phyloP scores from a whole-genome alignment of 768 basidiomycete species.

The Gloeopeniophorella convolvens region DNA sequence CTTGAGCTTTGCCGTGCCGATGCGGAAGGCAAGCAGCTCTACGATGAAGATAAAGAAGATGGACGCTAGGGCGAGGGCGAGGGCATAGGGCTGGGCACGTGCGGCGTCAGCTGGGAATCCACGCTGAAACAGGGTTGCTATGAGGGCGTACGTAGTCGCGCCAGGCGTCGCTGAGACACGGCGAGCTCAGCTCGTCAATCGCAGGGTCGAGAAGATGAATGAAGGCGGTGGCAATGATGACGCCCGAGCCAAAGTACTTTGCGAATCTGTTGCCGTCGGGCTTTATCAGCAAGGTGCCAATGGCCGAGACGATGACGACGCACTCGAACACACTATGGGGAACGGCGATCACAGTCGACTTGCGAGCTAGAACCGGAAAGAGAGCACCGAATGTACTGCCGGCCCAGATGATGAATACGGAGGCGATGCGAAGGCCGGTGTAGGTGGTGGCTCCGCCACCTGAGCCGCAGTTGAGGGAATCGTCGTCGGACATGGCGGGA shows the following conservation, averaged over 20 bases:
- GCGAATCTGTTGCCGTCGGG: constrained; percentile 5
- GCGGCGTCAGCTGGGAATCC: not conserved
- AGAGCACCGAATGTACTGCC: constrained; percentile 55
- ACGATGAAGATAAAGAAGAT: constrained; percentile 81
- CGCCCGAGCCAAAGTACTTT: constrained; percentile 18
- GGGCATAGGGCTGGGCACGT: constrained; percentile 60
- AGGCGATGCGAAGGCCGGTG: constrained; percentile 54
- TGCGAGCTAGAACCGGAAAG: constrained; percentile 62
- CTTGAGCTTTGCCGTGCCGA: constrained; percentile 69
- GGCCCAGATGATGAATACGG: constrained; percentile 67
- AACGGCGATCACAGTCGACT: constrained; percentile 45
- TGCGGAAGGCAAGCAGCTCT: constrained; percentile 82
- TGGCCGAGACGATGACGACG: constrained; percentile 23
- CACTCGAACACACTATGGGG: constrained; percentile 67
- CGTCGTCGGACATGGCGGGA: not conserved
- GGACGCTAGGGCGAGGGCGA: constrained; percentile 74
- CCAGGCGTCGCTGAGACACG: constrained; percentile 72
- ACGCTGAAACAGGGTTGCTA: not conserved
- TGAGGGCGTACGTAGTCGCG: constrained; percentile 53
- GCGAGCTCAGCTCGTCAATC: constrained; percentile 57
- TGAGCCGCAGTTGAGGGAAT: constrained; percentile 36
- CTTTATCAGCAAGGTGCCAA: not conserved
- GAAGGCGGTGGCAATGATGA: constrained; percentile 14
- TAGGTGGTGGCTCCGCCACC: constrained; percentile 46
- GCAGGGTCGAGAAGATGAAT: constrained; percentile 50